These are phyloP conservation scores for Acaromyces ingoldii DNA, from an alignment of 1,284 basidiomycete genomes.

Conservation along the genomic window DNA sequence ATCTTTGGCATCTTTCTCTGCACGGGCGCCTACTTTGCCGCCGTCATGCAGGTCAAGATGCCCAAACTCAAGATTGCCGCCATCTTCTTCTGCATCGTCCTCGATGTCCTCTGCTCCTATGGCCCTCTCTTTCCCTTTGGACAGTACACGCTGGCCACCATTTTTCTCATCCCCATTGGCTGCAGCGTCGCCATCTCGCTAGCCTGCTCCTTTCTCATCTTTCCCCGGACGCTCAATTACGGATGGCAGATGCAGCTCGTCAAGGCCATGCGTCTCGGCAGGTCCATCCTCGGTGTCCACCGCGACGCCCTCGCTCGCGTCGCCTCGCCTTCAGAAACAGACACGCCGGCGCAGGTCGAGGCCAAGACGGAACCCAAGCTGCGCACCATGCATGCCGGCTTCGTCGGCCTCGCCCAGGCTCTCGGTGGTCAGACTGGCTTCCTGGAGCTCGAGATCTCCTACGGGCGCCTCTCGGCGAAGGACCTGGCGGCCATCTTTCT, in stretches of 20 bases:
- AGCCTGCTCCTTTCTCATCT: constrained; percentile 59
- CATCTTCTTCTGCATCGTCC: constrained; percentile 50
- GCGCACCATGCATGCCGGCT: constrained; percentile 18
- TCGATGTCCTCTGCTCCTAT: constrained; percentile 43
- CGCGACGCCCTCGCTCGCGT: constrained; percentile 14
- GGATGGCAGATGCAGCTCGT: constrained; percentile 52
- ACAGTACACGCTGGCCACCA: constrained; percentile 61
- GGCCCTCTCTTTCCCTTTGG: constrained; percentile 63
- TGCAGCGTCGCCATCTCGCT: constrained; percentile 26
- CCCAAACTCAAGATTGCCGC: constrained; percentile 62
- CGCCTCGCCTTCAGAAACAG: too few species aligned
- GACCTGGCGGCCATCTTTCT: constrained; percentile 45
- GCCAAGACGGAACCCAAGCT: constrained; percentile 20
- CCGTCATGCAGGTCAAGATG: constrained; percentile 60
- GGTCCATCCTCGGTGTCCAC: constrained; percentile 20
- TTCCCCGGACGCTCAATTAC: constrained; percentile 68
- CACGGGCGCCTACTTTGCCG: constrained; percentile 62
- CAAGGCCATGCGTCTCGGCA: constrained; percentile 12
- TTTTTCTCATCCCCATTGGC: constrained; percentile 35
- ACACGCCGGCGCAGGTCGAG: background rate
- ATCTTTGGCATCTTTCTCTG: constrained; percentile 70
- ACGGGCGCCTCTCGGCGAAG: constrained; percentile 52
- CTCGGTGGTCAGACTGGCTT: constrained; percentile 19
- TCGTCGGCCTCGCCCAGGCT: constrained; percentile 43
- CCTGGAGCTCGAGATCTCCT: constrained; percentile 53